Evolutionary conservation across 73 alveolate genomes (phyloP).

Genomic region (Blepharisma japonicum): DNA sequence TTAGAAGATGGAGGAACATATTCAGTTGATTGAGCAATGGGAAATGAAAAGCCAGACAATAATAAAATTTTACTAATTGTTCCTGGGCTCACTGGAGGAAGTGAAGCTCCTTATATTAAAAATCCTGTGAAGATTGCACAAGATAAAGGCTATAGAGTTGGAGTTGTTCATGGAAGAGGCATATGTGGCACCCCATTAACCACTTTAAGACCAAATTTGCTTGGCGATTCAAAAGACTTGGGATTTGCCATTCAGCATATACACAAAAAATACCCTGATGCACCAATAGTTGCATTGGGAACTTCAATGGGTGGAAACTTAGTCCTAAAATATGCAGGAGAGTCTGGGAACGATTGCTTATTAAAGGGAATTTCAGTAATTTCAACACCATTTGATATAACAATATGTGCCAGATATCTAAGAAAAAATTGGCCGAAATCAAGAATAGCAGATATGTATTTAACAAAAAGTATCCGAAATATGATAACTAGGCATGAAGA

Average conservation of each 20-base stretch:
- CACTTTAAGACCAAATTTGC: background rate
- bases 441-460: background rate
- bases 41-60: background rate
- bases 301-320: constrained; percentile 35
- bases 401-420: background rate
- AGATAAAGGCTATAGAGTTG: background rate
- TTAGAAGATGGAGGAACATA: constrained; percentile 27
- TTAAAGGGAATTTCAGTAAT: constrained; percentile 12
- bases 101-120: constrained; percentile 19
- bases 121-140: background rate
- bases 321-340: constrained; percentile 31
- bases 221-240: constrained; percentile 13
- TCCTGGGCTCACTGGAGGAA: constrained; percentile 33
- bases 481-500: constrained; percentile 12
- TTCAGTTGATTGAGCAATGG: background rate
- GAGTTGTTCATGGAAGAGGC: constrained; percentile 20
- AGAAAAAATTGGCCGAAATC: background rate
- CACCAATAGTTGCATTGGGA: constrained; percentile 25
- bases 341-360: background rate
- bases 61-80: constrained; percentile 25
- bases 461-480: background rate
- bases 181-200: constrained; percentile 16
- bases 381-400: constrained; percentile 29
- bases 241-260: background rate
- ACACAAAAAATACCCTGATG: background rate